Conservation (phyloP, 257 asterid genomes). For the Rehmannia glutinosa region DNA sequence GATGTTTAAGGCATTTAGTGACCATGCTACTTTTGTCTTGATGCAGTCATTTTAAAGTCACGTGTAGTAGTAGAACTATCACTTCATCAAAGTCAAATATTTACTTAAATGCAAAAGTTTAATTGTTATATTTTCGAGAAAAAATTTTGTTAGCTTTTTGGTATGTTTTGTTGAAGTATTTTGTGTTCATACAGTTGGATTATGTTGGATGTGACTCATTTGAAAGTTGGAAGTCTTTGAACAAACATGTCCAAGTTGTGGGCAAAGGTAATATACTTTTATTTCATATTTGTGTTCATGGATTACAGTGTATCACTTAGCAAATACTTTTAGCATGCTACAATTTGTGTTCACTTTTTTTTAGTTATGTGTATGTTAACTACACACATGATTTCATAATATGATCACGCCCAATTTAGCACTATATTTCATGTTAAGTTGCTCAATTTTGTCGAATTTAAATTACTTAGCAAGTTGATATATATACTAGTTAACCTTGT, state of each 20-base stretch:
- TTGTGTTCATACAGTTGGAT: not conserved
- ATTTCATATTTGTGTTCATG: not conserved
- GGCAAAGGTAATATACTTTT: not conserved
- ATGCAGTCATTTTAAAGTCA: conserved; percentile 1
- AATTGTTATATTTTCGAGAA: conserved; percentile 4
- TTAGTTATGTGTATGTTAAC: not conserved
- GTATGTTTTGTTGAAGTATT: not conserved
- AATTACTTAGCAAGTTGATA: not conserved
- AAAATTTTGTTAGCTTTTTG: not conserved
- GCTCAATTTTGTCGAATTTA: not conserved
- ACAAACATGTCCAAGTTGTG: not conserved
- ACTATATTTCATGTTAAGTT: not conserved
- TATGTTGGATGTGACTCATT: not conserved
- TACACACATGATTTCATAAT: not conserved
- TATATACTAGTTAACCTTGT: no score
- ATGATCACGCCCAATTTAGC: not conserved
- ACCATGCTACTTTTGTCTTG: not conserved
- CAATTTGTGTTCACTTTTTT: not conserved
- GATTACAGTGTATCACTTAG: not conserved
- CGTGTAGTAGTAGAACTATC: not conserved
- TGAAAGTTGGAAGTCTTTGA: not conserved
- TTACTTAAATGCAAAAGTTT: conserved; percentile 10
- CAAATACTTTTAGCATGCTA: not conserved
- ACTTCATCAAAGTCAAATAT: conserved; percentile 1
- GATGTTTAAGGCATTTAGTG: conserved; percentile 13